Base-by-base conservation (phyloP, 768 basidiomycete genomes). In the Inosperma sp. region DNA sequence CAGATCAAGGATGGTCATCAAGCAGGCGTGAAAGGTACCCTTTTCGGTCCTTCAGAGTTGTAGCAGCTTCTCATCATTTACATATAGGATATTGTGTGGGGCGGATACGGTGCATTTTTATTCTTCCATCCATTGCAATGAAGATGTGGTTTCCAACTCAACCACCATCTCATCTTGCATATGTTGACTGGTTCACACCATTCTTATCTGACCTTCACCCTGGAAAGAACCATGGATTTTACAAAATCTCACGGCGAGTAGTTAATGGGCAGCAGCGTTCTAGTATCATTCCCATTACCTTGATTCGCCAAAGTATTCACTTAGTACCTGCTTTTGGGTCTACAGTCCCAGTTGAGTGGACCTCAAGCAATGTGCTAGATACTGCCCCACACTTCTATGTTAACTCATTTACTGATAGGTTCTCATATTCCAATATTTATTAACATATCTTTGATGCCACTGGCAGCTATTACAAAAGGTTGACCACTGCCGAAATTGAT, bases 291-390 rank as follows among this genome's bases (percentile, higher is more conserved):
- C 37, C 16, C 7, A 21, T 39, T 21, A 39, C n/a, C 7, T 7
- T 39, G 9, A 39, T 7, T 17, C 7, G 37, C 8, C 37, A 39
- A 17, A 39, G 37, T 17, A 21, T 21, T 7, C 37, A 17, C 16
- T 17, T 39, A 7, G 16, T 39, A 7, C 37, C 37, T 39, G 37
- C 37, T 17, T 39, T 39, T 39, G 37, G 37, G 7, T 21, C 37
- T 39, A 7, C 16, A 39, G 37, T 7, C 21, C 16, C 37, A 16
- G 21, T 47, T 0, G 54, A 59, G 3, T 73, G 71, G 71, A 59
- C 59, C 2, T 59, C 56, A 26, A 62, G 60, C 13, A 70, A 51
- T 29, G 64, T 70, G 5, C 57, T 72, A 1, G 68, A 73, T 5
- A 3, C 34, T 4, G 59, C 58, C 31, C 34, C 39, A 7, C 44